Evolutionary conservation across 192 early-diverging fungal species (phyloP).

Genomic region (Powellomyces hirtus): DNA sequence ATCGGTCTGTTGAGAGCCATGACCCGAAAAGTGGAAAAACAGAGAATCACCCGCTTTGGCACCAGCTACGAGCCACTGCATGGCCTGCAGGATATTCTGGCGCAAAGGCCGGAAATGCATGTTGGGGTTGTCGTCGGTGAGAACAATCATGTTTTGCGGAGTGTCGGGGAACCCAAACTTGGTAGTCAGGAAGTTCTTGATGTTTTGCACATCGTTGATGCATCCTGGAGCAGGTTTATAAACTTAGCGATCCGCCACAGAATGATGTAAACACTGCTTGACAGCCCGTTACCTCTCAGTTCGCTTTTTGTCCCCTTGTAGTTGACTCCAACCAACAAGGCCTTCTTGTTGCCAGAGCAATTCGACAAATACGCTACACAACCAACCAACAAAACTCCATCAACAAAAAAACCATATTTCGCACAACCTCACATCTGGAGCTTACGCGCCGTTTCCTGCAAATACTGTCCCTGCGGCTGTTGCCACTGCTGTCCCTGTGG

Average conservation of each 20-base stretch:
- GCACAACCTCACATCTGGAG: background rate
- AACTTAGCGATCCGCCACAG: too few species aligned
- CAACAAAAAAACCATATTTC: background rate
- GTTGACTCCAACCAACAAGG: constrained; percentile 91
- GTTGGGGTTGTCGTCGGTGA: constrained; percentile 69
- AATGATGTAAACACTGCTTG: too few species aligned
- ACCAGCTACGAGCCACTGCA: constrained; percentile 67
- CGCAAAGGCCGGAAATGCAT: constrained; percentile 25
- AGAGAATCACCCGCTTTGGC: constrained; percentile 70
- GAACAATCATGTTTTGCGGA: constrained; percentile 50
- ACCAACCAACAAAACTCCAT: background rate
- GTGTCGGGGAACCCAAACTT: constrained; percentile 57
- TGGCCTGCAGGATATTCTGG: constrained; percentile 49
- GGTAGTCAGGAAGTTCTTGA: constrained; percentile 56
- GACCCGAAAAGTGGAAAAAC: constrained; percentile 78
- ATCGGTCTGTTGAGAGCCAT: constrained; percentile 56
- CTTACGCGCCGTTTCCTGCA: constrained; percentile 22
- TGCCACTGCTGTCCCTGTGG: constrained; percentile 15
- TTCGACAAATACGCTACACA: constrained; percentile 23
- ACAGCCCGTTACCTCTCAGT: constrained; percentile 47
- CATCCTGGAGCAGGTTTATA: constrained; percentile 38
- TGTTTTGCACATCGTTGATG: constrained; percentile 53
- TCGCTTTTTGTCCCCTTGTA: constrained; percentile 65
- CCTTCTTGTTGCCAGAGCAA: constrained; percentile 43
- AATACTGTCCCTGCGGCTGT: constrained; percentile 19